Evolutionary conservation across 2,329 filamentous ascomycete species (phyloP), one percentile per base, ranked within the genome.

Genomic region (Colletotrichum viniferum): DNA sequence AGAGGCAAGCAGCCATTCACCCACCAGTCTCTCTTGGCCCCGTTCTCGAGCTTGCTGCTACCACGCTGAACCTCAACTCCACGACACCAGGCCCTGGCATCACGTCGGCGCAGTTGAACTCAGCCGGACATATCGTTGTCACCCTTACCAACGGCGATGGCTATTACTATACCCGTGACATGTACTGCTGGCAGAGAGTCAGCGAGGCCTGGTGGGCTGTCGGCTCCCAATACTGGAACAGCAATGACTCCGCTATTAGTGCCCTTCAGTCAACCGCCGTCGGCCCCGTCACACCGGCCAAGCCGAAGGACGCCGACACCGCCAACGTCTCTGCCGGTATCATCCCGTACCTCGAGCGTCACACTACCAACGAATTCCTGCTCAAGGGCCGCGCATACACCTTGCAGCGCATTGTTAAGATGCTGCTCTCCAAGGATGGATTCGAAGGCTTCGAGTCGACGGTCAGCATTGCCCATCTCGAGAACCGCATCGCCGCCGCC

Each of bases 181-280:
- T 99, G 93, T 96, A 92, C 83, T 91, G 93, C 9, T 99, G 97
- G 97, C 96, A 98, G 84, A 92, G 96, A 12, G 88, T 99, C n/a
- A 98, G 96, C 3, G 97, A 99, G 82, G 91, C 95, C 3, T 99
- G 97, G 97, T 99, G 97, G 96, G 96, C 96, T 0, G 96, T 98
- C 0, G 96, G 96, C 21, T 98, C 95, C 79, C 97, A 99, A 82
- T 99, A 99, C 83, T 99, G 97, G 97, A 98, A 99, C 84, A 97
- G 96, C 1, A 98, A 96, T 69, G 97, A 98, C 81, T 96, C 95
- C 3, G 96, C 96, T 1, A 92, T 98, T 69, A 93, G 94, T 63
- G 94, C 96, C 66, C 85, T 98, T 48, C 93, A 95, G 78, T 92
- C 94, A 3, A 93, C 92, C 2, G 92, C 92, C 12, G 89, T 93